Evolutionary conservation across 768 basidiomycete species (phyloP), one percentile per base, ranked within the genome.

Genomic region (Lentinula guzmanii): DNA sequence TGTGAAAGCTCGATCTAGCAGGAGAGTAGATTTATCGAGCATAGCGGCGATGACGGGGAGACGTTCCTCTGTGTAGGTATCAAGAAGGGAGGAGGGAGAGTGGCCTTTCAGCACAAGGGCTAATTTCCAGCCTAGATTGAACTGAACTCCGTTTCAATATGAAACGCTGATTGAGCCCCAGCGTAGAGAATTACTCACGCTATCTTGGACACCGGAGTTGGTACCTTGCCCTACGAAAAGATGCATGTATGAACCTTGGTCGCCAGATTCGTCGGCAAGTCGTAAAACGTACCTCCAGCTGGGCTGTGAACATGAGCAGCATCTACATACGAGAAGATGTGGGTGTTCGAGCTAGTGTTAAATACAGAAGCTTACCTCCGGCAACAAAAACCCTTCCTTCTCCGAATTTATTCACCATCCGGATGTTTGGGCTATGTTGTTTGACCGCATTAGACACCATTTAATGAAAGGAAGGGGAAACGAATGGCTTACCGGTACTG

Each of bases 281-380:
- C 37, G 37, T 52, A 1, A 3, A 52, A 28, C 16, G 7, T 67
- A 9, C 67, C 71, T 31, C 70, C 70, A 65, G 73, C 68, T 5
- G 75, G 76, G 45, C 71, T 71, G 58, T 79, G 77, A 13, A 72
- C 65, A 63, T 82, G 82, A 8, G 76, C 78, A 8, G 75, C 75
- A 64, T 82, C 80, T 81, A 41, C 16, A 10, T 41, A 6, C 13
- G 9, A 3, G 13, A 2, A 46, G 21, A 39, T 39, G 45, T 39
- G 18, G 43, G 35, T 33, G 1, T 21, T 28, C 9, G 8, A 28
- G 10, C 7, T 24, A 31, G 15, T 11, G 16, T 31, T 10, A 9
- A 31, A 37, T 1, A 37, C 46, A n/a, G 50, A 16, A 11, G 37
- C 63, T 59, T 59, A 77, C 81, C 81, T 58, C 82, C 82, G 41